These are phyloP conservation scores for Vigna nakashimae DNA, from an alignment of 306 rosid genomes.

Conservation along the genomic window DNA sequence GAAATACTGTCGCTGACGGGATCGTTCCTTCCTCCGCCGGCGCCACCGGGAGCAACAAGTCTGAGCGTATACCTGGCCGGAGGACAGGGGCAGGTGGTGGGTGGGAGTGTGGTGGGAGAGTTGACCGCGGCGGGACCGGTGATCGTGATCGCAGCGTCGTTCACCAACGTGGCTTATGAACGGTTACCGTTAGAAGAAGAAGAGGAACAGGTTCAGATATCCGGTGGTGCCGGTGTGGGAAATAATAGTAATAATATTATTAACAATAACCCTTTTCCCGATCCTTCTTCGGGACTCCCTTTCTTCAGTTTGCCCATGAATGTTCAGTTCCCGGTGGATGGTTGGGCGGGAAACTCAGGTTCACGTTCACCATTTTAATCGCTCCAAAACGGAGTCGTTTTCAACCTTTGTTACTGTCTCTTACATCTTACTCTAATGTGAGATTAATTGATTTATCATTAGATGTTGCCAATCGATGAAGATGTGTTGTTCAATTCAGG, in stretches of 20 bases:
- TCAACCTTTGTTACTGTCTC: background rate
- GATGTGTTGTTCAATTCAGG: slow-evolving; percentile 47
- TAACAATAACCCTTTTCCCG: slow-evolving; percentile 54
- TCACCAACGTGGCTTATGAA: slow-evolving; percentile 90
- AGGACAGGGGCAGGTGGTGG: slow-evolving; percentile 90
- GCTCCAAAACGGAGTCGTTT: background rate
- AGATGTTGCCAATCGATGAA: background rate
- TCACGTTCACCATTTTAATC: slow-evolving; percentile 51
- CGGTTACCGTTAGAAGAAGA: slow-evolving; percentile 81
- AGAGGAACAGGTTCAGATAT: slow-evolving; percentile 63
- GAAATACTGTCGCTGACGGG: slow-evolving; percentile 87
- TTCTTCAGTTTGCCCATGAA: slow-evolving; percentile 82
- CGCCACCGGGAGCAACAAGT: slow-evolving; percentile 91
- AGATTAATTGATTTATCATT: background rate
- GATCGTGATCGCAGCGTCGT: slow-evolving; percentile 81
- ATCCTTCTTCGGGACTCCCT: slow-evolving; percentile 76
- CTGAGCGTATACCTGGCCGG: slow-evolving; percentile 74
- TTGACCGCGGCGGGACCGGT: slow-evolving; percentile 84
- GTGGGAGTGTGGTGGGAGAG: slow-evolving; percentile 92
- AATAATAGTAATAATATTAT: background rate
- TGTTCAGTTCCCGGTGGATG: slow-evolving; percentile 73
- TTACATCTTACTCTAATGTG: slow-evolving; percentile 20
- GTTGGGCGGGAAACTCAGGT: slow-evolving; percentile 57
- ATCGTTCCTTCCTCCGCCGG: slow-evolving; percentile 89
- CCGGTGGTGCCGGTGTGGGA: slow-evolving; percentile 30